Conservation (phyloP, 1,284 basidiomycete species). For the Polyporus tsugae region DNA sequence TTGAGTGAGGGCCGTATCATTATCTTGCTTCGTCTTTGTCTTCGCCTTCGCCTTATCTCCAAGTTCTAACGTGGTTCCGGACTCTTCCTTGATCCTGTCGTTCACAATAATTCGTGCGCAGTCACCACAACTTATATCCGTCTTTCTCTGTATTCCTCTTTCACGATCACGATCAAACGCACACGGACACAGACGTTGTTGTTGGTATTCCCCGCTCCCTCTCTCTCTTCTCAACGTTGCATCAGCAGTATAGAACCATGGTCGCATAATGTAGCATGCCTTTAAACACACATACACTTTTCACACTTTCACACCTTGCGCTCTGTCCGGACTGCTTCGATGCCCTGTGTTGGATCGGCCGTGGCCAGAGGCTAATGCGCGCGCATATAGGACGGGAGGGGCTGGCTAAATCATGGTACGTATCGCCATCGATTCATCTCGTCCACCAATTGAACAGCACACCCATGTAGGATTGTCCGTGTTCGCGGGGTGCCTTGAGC, state of each 20-base stretch:
- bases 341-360: background rate
- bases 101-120: background rate
- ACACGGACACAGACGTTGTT: constrained; percentile 4
- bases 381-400: background rate
- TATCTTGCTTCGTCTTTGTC: constrained; percentile 3
- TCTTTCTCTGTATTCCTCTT: background rate
- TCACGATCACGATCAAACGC: background rate
- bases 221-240: background rate
- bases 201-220: constrained; percentile 1
- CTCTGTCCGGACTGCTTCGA: background rate
- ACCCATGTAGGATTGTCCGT: background rate
- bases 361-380: background rate
- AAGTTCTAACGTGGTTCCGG: background rate
- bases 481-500: background rate
- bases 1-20: constrained; percentile 55
- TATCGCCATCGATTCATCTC: background rate
- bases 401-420: background rate
- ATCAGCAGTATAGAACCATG: background rate
- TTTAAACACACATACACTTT: background rate
- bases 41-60: background rate
- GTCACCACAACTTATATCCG: background rate
- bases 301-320: background rate
- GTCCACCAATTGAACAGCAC: background rate
- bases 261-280: constrained; percentile 14
- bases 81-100: background rate